Evolutionary conservation across 108 stramenopile species (phyloP).

Genomic region (Nitzschia palea): DNA sequence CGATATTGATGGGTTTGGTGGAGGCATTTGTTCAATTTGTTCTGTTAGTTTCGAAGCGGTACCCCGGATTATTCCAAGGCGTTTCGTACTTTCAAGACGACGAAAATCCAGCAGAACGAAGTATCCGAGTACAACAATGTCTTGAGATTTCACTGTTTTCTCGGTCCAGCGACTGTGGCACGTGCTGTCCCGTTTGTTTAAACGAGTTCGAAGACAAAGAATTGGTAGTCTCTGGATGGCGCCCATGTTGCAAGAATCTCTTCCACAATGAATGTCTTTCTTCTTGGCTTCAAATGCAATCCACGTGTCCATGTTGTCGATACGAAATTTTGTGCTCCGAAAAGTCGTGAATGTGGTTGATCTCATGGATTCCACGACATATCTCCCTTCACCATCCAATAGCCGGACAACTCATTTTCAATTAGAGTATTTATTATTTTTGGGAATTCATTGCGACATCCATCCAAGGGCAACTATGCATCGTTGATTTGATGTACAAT

Average conservation of each 20-base stretch:
- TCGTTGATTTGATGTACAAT: too few relatives aligned
- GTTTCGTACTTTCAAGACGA: not conserved
- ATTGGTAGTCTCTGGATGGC: not conserved
- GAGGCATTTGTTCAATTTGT: not conserved
- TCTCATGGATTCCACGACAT: too few relatives aligned
- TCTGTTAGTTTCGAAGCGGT: not conserved
- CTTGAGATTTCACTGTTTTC: not conserved
- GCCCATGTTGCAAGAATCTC: not conserved
- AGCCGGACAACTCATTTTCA: too few relatives aligned
- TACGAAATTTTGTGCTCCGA: not conserved
- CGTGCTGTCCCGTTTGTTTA: not conserved
- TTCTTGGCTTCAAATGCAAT: constrained; percentile 1
- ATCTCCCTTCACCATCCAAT: too few relatives aligned
- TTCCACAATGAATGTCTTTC: not conserved
- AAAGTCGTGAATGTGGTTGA: too few relatives aligned
- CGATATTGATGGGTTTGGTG: not conserved
- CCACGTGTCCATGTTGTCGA: constrained; percentile 1
- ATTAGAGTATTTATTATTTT: too few relatives aligned
- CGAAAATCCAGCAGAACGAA: not conserved
- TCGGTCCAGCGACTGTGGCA: not conserved
- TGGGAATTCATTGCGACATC: too few relatives aligned
- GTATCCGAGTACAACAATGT: not conserved
- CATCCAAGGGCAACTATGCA: too few relatives aligned
- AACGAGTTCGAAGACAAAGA: not conserved
- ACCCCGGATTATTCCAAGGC: not conserved